These are phyloP conservation scores for Acorus gramineus DNA, from an alignment of 106 monocot species.

Conservation along the genomic window DNA sequence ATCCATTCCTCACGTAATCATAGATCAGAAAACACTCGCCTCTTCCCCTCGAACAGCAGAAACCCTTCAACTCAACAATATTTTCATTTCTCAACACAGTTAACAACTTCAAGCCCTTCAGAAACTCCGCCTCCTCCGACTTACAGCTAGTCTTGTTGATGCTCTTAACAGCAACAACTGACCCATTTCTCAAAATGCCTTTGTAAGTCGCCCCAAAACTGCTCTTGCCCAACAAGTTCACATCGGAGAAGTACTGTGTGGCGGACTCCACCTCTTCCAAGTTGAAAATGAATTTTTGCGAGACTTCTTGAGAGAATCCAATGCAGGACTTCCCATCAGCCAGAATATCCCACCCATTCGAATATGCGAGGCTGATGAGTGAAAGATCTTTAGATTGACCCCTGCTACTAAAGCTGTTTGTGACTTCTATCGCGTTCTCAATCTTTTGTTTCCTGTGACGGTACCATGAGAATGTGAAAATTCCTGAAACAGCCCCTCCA, in stretches of 20 bases:
- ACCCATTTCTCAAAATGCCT: conserved; percentile 65
- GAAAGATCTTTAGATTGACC: background rate
- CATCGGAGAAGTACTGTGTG: conserved; percentile 75
- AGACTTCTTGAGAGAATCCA: no score
- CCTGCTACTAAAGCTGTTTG: no score
- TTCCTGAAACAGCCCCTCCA: no score
- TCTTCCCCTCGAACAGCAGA: conserved; percentile 47
- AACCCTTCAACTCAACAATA: conserved; percentile 51
- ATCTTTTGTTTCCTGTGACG: conserved; percentile 1
- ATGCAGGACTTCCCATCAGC: no score
- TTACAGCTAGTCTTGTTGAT: conserved; percentile 65
- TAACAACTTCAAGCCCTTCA: conserved; percentile 59
- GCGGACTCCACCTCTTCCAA: conserved; percentile 77
- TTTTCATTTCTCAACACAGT: conserved; percentile 48
- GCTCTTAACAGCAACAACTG: conserved; percentile 50
- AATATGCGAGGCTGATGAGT: no score
- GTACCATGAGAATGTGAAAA: no score
- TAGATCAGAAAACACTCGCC: conserved; percentile 59
- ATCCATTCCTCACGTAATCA: conserved; percentile 65
- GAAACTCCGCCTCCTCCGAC: conserved; percentile 63
- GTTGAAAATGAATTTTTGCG: no score
- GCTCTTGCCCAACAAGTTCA: conserved; percentile 62
- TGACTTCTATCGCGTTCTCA: no score
- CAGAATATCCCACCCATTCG: no score
- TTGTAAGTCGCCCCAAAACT: conserved; percentile 54